Base-by-base conservation (phyloP, 169 alveolate genomes). In the Plasmodium malariae region DNA sequence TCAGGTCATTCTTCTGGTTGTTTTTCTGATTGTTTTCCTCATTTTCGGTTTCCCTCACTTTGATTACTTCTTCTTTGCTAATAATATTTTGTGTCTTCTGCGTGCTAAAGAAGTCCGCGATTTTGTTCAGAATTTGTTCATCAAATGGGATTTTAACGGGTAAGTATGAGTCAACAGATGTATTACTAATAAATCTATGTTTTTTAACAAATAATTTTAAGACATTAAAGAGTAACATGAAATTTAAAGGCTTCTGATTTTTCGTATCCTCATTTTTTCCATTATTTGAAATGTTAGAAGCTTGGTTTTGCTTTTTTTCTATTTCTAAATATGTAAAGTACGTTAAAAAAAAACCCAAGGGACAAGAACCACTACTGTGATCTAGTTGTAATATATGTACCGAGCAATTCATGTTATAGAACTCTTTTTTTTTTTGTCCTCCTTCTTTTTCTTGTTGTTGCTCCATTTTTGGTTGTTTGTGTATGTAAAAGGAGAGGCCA, bases 351-450 rank as follows among this genome's bases (percentile, higher is more conserved):
- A 76, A 62, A 0, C 89, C 89, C 4, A 26, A 51, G 24, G 89
- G 89, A 30, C 89, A 76, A 2, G 78, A 60, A 1, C 89, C 89
- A 63, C 89, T 76, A 76, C 62, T 43, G 62, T 76, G 62, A 51
- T 76, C 89, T 76, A 76, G 45, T 40, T 76, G 89, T 21, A 76
- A 76, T 24, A 76, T 76, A 45, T 76, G 89, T 17, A 76, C 60
- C 17, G 49, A 43, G 30, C 30, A 26, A 51, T 54, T 19, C 6
- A 62, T 26, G 19, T 76, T 62, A n/a, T n/a, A n/a, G n/a, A n/a
- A n/a, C n/a, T n/a, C n/a, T n/a, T n/a, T n/a, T n/a, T n/a, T n/a
- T n/a, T n/a, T n/a, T n/a, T n/a, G n/a, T 45, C 40, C n/a, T 3
- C 21, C 19, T 12, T 60, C 5, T 28, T 14, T 45, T 76, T 76